phyloP scores from a whole-genome alignment of 768 basidiomycete species.

The Tricholoma saponaceum region DNA sequence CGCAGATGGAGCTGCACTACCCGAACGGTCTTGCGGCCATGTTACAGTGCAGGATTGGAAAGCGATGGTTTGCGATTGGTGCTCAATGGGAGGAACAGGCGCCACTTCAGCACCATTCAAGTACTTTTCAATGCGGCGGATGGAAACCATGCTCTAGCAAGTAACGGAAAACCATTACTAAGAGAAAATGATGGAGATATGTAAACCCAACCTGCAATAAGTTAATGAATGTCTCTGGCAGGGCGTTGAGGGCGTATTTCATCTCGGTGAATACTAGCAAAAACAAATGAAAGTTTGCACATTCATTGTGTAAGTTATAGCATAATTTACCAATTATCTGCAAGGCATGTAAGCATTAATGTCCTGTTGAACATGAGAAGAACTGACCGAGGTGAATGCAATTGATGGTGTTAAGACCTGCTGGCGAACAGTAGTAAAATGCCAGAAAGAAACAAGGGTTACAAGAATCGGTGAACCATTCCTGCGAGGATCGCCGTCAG shows the following conservation, averaged over 20 bases:
- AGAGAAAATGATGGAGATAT: neutral
- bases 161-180: neutral
- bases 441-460: conserved; percentile 61
- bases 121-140: conserved; percentile 91
- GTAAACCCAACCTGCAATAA: conserved; percentile 60
- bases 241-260: conserved; percentile 81
- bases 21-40: conserved; percentile 80
- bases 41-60: conserved; percentile 85
- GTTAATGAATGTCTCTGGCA: conserved; percentile 91
- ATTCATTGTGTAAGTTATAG: neutral
- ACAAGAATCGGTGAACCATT: conserved; percentile 65
- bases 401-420: conserved; percentile 75
- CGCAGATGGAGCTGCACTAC: conserved; percentile 46
- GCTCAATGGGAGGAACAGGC: conserved; percentile 50
- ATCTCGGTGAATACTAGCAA: conserved; percentile 76
- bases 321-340: conserved; percentile 32
- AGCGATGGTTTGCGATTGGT: conserved; percentile 56
- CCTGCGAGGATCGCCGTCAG: conserved; percentile 21
- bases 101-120: conserved; percentile 71
- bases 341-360: conserved; percentile 43
- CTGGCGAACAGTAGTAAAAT: conserved; percentile 68
- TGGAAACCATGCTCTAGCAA: conserved; percentile 67
- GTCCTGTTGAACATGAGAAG: conserved; percentile 31
- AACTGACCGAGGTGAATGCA: conserved; percentile 74
- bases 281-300: neutral